phyloP scores from a whole-genome alignment of 495 filamentous ascomycete species.

The Aspergillus campestris region DNA sequence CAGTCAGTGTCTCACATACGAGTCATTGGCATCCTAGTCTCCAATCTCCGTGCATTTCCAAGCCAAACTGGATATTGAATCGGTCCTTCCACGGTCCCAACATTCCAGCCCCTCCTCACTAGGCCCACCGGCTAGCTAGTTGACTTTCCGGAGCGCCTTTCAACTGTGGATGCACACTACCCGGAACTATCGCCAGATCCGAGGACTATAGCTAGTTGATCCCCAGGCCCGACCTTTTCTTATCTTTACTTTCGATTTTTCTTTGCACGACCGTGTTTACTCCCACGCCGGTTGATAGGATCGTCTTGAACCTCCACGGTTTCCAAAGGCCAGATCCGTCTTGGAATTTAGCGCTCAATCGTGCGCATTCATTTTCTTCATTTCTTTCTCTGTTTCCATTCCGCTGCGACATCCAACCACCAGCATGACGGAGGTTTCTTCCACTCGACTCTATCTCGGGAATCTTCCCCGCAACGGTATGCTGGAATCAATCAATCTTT shows the following conservation, averaged over 20 bases:
- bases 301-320: too few relatives aligned
- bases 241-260: too few relatives aligned
- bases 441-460: slow-evolving; percentile 91
- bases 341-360: too few relatives aligned
- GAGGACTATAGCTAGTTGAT: too few relatives aligned
- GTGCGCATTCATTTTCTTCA: not conserved
- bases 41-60: not conserved
- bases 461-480: slow-evolving; percentile 95
- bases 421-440: slow-evolving; percentile 63
- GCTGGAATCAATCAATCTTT: slow-evolving; percentile 38
- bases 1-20: slow-evolving; percentile 3
- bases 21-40: slow-evolving; percentile 1
- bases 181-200: too few relatives aligned
- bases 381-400: slow-evolving; percentile 1
- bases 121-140: not conserved
- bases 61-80: not conserved
- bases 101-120: not conserved
- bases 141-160: not conserved
- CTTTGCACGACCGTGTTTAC: too few relatives aligned
- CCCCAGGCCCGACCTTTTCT: too few relatives aligned
- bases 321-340: too few relatives aligned
- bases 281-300: too few relatives aligned
- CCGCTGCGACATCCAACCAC: slow-evolving; percentile 1
- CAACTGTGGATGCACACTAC: too few relatives aligned
- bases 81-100: too few relatives aligned